These are phyloP conservation scores for Globisporangium acanthophoron DNA, from an alignment of 352 stramenopile genomes.

Conservation along the genomic window DNA sequence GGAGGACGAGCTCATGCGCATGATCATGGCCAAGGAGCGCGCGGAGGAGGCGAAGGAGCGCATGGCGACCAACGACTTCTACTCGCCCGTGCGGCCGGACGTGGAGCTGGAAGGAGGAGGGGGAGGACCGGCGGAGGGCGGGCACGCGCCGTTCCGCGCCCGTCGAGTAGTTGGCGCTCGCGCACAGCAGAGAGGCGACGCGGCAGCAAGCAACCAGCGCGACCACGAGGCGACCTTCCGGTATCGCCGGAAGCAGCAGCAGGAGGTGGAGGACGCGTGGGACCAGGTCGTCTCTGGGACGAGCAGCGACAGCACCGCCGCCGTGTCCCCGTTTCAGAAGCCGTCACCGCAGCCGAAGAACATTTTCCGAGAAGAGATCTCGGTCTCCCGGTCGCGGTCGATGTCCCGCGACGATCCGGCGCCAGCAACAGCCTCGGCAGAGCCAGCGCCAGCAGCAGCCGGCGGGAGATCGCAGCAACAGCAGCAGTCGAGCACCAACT, in stretches of 20 bases:
- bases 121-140: not conserved
- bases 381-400: conserved; percentile 8
- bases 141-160: conserved; percentile 9
- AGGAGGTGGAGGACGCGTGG: conserved; percentile 26
- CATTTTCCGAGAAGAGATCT: conserved; percentile 26
- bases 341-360: conserved; percentile 8
- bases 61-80: conserved; percentile 16
- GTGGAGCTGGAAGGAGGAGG: not conserved
- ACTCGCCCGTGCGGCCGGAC: conserved; percentile 24
- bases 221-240: conserved; percentile 9
- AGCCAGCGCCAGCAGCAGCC: not conserved
- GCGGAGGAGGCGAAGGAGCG: conserved; percentile 7
- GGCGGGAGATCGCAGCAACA: not conserved
- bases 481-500: conserved; percentile 3
- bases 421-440: not conserved
- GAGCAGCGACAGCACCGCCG: conserved; percentile 8
- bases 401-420: not conserved
- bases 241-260: not conserved
- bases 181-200: not conserved
- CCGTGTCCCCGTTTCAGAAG: conserved; percentile 6
- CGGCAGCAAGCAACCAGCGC: conserved; percentile 9
- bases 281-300: conserved; percentile 31
- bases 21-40: conserved; percentile 30
- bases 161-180: not conserved
- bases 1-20: conserved; percentile 35